Conservation (phyloP, 2,329 filamentous ascomycete genomes). For the Aspergillus sp. region DNA sequence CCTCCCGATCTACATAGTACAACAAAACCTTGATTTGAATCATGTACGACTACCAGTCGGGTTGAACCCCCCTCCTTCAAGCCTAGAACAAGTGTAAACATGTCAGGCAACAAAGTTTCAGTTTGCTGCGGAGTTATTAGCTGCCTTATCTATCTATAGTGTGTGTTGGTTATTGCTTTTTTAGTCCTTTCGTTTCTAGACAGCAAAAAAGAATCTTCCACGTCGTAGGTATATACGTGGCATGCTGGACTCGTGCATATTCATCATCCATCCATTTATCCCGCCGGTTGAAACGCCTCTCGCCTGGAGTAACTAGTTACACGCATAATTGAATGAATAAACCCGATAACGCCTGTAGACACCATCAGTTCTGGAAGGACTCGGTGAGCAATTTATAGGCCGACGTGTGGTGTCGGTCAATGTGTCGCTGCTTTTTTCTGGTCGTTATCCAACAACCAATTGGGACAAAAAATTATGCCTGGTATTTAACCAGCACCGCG, state of each 20-base stretch:
- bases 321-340: background rate
- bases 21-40: background rate
- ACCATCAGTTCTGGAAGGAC: background rate
- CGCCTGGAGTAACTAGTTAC: background rate
- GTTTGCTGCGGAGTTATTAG: background rate
- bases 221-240: background rate
- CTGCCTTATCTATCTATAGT: background rate
- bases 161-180: background rate
- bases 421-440: background rate
- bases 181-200: background rate
- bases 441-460: background rate
- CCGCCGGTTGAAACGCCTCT: conserved; percentile 4
- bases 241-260: background rate
- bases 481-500: conserved; percentile 55
- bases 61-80: background rate
- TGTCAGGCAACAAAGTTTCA: background rate
- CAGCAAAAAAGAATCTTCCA: background rate
- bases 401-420: background rate
- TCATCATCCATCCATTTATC: background rate
- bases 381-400: background rate
- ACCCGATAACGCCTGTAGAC: background rate
- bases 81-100: too few species aligned
- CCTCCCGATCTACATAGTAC: background rate
- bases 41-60: background rate
- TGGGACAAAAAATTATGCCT: background rate